Base-by-base conservation (phyloP, 1,139 yeast species). In the Sugiyamaella sp. region DNA sequence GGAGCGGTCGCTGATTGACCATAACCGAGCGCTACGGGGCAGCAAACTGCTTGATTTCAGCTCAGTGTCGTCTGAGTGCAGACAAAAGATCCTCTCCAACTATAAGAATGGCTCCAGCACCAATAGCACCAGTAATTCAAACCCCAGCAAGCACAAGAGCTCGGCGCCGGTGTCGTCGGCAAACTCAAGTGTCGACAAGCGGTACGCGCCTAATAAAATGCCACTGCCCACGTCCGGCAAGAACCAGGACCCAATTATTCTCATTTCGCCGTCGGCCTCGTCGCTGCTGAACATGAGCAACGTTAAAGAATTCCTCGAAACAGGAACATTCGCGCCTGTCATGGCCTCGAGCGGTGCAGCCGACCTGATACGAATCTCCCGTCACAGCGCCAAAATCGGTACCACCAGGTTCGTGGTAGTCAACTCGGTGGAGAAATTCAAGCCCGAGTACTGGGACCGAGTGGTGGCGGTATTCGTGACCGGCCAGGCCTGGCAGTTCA, bases 401-500 rank as follows among this genome's bases (percentile, higher is more conserved):
- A 74, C 78, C 8, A 79, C 87, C 35, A 80, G 82, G 51, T 86
- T 88, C 62, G 79, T 87, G 64, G 88, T 93, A 50, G 97, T 90
- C 22, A 95, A 89, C 67, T 87, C 87, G 57, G 90, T 90, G 4
- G 96, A 90, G 53, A 80, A 85, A 71, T 91, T 93, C 74, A 91
- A 90, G 67, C 96, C 96, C 2, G 99, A 93, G 66, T 90, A 95
- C 71, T 93, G 99, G 99, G 76, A 74, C 52, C 79, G 99, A 56
- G 97, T 95, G 1, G 88, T 93, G 48, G 98, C 96, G 0, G 89
- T 93, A 33, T 87, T 93, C 73, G 93, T 97, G 14, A 93, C 98
- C 1, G 99, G 99, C 16, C 99, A 93, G 73, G 79, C 85, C 51
- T 93, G 99, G 99, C 99, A 93, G 72, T 89, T 93, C 71, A 82